Evolutionary conservation across 2,329 filamentous ascomycete genomes (phyloP), one percentile per base, ranked within the genome.

Genomic region (Pochonia chlamydosporia): DNA sequence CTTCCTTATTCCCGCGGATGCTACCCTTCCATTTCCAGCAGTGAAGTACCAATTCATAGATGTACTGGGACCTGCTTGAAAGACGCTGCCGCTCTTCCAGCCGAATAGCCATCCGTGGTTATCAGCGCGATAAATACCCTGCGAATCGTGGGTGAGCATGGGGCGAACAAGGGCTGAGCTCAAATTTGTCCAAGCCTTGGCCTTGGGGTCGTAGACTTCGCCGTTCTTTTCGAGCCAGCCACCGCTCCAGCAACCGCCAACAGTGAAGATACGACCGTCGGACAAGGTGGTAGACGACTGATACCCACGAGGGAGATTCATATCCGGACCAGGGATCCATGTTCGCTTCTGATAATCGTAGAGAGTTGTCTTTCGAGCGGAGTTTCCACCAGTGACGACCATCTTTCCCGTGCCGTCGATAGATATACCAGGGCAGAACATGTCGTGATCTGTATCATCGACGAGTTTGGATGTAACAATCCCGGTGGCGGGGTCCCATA

Each of bases 41-140:
- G 71, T 75, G 26, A 65, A 63, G 53, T 74, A 82, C 79, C 79
- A 83, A 55, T 82, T 80, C 79, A 1, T 64, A 61, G 41, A 62
- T 5, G 49, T 46, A 33, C 49, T 50, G 30, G 49, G 49, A 8
- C 49, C 49, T 20, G 46, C 49, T 18, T 50, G 49, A 33, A 50
- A 41, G 1, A 48, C 42, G 33, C 41, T 48, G 50, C 57, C 63
- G 63, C 8, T 49, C 61, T 64, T 65, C 49, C 49, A 50, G 31
- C 42, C 49, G 10, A 50, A 50, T 11, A 50, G 26, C 49, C 45
- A 48, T 37, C 2, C 33, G 49, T 50, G 49, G 43, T 50, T 50
- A 20, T 66, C 63, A 28, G 62, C 52, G 6, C 63, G 73, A 59
- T 74, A 78, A 50, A 76, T 69, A 59, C 75, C 75, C 51, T 75